Conservation (phyloP, 192 early-diverging fungal genomes). For the Coemansia sp. region DNA sequence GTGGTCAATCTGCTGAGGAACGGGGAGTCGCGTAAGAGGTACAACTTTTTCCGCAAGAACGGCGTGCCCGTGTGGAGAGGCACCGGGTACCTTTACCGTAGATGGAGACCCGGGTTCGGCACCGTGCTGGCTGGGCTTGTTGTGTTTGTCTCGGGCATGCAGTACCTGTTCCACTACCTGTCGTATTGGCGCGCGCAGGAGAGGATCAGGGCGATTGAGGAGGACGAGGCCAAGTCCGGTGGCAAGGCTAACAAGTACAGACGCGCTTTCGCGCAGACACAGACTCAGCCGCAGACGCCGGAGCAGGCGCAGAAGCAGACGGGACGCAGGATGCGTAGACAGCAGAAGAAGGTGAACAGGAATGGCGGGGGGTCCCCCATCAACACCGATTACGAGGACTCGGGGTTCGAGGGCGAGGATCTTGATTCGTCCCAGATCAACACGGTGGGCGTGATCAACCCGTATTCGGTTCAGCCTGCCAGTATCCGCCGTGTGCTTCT, state of each 20-base stretch:
- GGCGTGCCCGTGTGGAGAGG: slow-evolving; percentile 81
- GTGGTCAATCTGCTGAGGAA: slow-evolving; percentile 69
- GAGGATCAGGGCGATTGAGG: slow-evolving; percentile 53
- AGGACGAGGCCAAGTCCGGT: slow-evolving; percentile 15
- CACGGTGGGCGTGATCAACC: slow-evolving; percentile 52
- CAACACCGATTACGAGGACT: slow-evolving; percentile 28
- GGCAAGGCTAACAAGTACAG: slow-evolving; percentile 4
- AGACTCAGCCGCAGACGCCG: slow-evolving; percentile 5
- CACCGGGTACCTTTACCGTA: slow-evolving; percentile 71
- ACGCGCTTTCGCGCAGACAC: neutral
- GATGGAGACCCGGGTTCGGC: slow-evolving; percentile 72
- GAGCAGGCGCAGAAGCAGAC: slow-evolving; percentile 16
- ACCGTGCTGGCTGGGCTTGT: slow-evolving; percentile 59
- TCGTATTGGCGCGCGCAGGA: slow-evolving; percentile 64
- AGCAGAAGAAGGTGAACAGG: slow-evolving; percentile 18
- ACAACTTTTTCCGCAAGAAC: slow-evolving; percentile 80
- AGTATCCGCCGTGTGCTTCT: slow-evolving; percentile 33
- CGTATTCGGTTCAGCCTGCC: slow-evolving; percentile 44
- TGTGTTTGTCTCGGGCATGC: slow-evolving; percentile 60
- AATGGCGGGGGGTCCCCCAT: neutral
- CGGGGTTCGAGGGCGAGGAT: slow-evolving; percentile 42
- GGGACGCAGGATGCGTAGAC: slow-evolving; percentile 16
- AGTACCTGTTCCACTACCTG: slow-evolving; percentile 64
- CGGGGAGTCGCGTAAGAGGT: slow-evolving; percentile 63
- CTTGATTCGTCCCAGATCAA: slow-evolving; percentile 33